Evolutionary conservation across 2,329 filamentous ascomycete species (phyloP), one percentile per base, ranked within the genome.

Genomic region (Penicillium sp.): DNA sequence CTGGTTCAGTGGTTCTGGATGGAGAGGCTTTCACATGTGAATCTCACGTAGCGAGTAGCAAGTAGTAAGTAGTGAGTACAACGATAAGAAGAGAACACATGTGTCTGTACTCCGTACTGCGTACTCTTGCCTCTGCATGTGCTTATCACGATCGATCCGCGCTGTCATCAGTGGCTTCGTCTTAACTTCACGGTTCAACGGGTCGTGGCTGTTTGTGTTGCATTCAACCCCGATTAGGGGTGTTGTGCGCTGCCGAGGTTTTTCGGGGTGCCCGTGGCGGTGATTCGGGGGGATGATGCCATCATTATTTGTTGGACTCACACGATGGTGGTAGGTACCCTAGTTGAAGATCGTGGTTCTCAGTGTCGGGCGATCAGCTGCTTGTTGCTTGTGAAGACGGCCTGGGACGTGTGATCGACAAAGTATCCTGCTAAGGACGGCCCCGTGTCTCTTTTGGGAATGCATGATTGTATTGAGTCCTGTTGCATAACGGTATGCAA

Each of bases 1-100:
- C 51, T 58, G 58, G 55, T 56, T 56, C 11, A 7, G 4, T 58
- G 58, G 52, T 56, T 56, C 11, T 31, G 28, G 28, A 31, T 31
- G 31, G 10, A 12, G 17, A 20, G 47, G 22, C 38, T 63, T 53
- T 63, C 61, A 63, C 61, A 63, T 63, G 61, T 49, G 28, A 50
- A 54, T 31, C 28, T 31, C 6, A 22, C n/a, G n/a, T n/a, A n/a
- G n/a, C n/a, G 20, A 37, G 57, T 43, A 43, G 15, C 14, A 5
- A 5, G 11, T 10, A 31, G 6, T 20, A 5, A 5, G 11, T 10
- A 31, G 6, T 20, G 11, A 28, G 42, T 15, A 11, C 22, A 45
- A 4, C 5, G 28, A 8, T 31, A 31, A 31, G 28, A 31, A 28
- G 25, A 14, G 14, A 22, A 25, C 17, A 31, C 43, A 47, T 47